A percentile compares a stretch with the other conserved stretches of the same genome.
Conservation (phyloP, 1,284 basidiomycete genomes). For the Fomitopsis betulina region DNA sequence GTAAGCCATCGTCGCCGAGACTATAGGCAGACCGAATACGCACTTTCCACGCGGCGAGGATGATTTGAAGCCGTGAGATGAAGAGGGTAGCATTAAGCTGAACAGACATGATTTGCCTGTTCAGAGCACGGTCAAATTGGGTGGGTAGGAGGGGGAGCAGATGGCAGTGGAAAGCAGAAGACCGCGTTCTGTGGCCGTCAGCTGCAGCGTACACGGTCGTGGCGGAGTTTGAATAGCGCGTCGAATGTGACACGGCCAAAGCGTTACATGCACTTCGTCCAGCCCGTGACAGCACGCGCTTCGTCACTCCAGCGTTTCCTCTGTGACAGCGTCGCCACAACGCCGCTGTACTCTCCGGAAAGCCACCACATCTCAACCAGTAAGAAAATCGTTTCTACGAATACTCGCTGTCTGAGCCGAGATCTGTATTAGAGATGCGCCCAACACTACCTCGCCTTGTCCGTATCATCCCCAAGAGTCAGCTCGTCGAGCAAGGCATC, state of each 20-base stretch:
- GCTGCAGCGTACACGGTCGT: constrained; percentile 16
- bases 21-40: constrained; percentile 26
- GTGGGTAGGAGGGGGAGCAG: constrained; percentile 6
- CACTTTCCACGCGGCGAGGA: constrained; percentile 77
- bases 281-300: background rate
- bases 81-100: constrained; percentile 51
- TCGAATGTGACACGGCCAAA: background rate
- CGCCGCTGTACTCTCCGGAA: too few species aligned
- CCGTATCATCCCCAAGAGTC: constrained; percentile 36
- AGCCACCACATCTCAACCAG: too few species aligned
- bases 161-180: constrained; percentile 14
- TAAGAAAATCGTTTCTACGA: too few species aligned
- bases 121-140: constrained; percentile 24
- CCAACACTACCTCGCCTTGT: constrained; percentile 33
- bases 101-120: constrained; percentile 36
- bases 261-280: background rate
- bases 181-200: constrained; percentile 19
- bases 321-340: background rate
- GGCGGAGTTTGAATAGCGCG: constrained; percentile 14
- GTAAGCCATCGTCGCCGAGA: constrained; percentile 1
- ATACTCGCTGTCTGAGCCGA: too few species aligned
- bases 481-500: constrained; percentile 17
- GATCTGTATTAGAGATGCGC: constrained; percentile 22
- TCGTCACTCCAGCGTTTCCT: background rate
- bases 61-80: constrained; percentile 58